Evolutionary conservation across 2,329 filamentous ascomycete species (phyloP).

Genomic region (Lecanoromycetidae sp.): DNA sequence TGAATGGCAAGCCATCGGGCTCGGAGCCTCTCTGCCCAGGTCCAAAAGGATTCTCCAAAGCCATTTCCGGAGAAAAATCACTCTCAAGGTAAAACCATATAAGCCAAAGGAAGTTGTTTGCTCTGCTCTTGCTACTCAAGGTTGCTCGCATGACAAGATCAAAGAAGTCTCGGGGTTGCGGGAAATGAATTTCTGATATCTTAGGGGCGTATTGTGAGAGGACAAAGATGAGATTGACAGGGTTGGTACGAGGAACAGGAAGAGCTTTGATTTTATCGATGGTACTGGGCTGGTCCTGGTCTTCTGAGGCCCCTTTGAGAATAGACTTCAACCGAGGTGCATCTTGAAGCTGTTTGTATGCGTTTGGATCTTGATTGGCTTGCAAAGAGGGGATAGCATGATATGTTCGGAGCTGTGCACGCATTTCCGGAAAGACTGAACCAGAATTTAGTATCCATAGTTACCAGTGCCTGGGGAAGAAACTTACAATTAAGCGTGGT

Average conservation of each 20-base stretch:
- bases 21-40: conserved; percentile 33
- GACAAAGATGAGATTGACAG: conserved; percentile 93
- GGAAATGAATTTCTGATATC: conserved; percentile 87
- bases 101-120: conserved; percentile 84
- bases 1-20: conserved; percentile 32
- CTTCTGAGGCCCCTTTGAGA: conserved; percentile 89
- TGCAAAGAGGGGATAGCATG: conserved; percentile 95
- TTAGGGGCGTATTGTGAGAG: conserved; percentile 82
- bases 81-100: conserved; percentile 99
- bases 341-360: conserved; percentile 96
- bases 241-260: conserved; percentile 71
- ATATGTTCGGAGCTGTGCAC: conserved; percentile 91
- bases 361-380: conserved; percentile 84
- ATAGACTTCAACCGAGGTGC: conserved; percentile 94
- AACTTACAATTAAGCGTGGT: conserved; percentile 87
- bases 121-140: conserved; percentile 68
- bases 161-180: conserved; percentile 76
- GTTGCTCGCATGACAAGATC: conserved; percentile 89
- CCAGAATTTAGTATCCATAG: conserved; percentile 12
- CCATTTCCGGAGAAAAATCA: conserved; percentile 80
- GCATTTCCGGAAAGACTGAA: conserved; percentile 96
- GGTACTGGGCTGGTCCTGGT: conserved; percentile 70
- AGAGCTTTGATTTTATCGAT: conserved; percentile 67
- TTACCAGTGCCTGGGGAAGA: background rate
- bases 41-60: conserved; percentile 83